A percentile compares a stretch with the other conserved stretches of the same genome.
These are phyloP conservation scores for Comarum palustre DNA, from an alignment of 306 rosid species.

Conservation along the genomic window DNA sequence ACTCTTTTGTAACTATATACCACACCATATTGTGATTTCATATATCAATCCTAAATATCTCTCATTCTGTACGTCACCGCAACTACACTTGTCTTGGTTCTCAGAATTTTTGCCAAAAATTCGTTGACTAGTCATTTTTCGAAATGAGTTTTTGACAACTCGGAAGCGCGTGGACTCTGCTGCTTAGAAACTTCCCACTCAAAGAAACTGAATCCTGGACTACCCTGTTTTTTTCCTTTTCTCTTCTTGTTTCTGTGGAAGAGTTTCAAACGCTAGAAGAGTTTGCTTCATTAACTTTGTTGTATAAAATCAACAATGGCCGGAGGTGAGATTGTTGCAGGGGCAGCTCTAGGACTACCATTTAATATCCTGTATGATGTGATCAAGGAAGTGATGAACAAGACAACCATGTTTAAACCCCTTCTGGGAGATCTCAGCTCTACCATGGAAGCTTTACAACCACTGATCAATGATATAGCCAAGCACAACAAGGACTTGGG, in stretches of 20 bases:
- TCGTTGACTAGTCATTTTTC: background rate
- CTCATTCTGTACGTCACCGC: no score
- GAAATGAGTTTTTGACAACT: background rate
- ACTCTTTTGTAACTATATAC: no score
- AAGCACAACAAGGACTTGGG: background rate
- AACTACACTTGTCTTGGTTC: no score
- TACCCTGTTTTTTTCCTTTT: background rate
- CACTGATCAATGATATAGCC: background rate
- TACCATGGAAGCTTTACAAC: background rate
- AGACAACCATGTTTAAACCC: background rate
- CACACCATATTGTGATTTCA: no score
- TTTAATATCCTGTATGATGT: background rate
- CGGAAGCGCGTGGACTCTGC: constrained; percentile 5
- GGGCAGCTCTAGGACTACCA: background rate
- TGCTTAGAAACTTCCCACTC: background rate
- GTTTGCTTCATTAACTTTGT: background rate
- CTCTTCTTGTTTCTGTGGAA: background rate
- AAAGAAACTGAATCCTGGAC: background rate
- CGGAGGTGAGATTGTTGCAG: background rate
- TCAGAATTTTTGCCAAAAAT: no score
- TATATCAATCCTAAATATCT: no score
- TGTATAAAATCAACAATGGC: background rate
- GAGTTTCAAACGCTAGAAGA: background rate
- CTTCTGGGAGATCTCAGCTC: background rate
- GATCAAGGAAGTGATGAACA: background rate